A percentile compares a stretch with the other conserved stretches of the same genome.
Evolutionary conservation across 225 moss, liverwort and hornwort species (phyloP).

Genomic region (Rhytidiadelphus loreus): DNA sequence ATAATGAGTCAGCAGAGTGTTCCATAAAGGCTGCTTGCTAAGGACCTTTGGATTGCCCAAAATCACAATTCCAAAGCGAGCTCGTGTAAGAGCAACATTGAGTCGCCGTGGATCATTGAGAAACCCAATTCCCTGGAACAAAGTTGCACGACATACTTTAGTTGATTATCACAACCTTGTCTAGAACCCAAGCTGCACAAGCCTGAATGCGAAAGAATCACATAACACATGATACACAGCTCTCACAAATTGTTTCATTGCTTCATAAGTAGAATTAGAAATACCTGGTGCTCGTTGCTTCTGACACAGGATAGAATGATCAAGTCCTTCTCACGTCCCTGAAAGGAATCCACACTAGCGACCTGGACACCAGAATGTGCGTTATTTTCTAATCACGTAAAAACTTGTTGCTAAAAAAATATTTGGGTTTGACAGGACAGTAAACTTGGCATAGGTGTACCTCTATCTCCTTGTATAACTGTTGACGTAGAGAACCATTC

Average conservation of each 20-base stretch:
- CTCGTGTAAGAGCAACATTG: slow-evolving; percentile 93
- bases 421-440: background rate
- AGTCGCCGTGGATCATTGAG: slow-evolving; percentile 90
- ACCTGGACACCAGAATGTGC: slow-evolving; percentile 37
- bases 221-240: background rate
- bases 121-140: slow-evolving; percentile 80
- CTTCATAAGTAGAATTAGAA: background rate
- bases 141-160: background rate
- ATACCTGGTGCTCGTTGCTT: slow-evolving; percentile 98
- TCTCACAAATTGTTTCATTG: background rate
- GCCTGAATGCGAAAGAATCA: background rate
- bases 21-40: slow-evolving; percentile 97
- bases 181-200: background rate
- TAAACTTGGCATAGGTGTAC: slow-evolving; percentile 1
- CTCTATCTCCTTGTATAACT: slow-evolving; percentile 97
- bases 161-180: background rate
- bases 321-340: slow-evolving; percentile 95
- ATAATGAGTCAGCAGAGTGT: slow-evolving; percentile 88
- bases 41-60: slow-evolving; percentile 98
- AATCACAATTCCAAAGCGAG: slow-evolving; percentile 82
- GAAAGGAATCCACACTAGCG: slow-evolving; percentile 97
- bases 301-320: slow-evolving; percentile 97
- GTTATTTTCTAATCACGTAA: background rate
- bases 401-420: background rate
- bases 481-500: slow-evolving; percentile 91